A percentile compares a stretch with the other conserved stretches of the same genome.
Conservation (phyloP, 306 rosid genomes). For the Alnus glutinosa region DNA sequence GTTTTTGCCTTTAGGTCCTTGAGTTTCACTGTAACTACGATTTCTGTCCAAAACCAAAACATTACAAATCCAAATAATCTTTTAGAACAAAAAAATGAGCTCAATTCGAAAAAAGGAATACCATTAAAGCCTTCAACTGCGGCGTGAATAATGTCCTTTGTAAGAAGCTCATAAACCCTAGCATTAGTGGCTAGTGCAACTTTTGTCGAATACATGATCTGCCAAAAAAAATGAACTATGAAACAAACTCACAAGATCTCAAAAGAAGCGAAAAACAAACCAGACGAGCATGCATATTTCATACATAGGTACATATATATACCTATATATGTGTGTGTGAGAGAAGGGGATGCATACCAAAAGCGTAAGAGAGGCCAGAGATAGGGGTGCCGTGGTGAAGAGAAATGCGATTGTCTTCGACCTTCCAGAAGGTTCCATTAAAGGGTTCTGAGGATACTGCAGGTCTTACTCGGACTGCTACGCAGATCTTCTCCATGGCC, state of each 20-base stretch:
- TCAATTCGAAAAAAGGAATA: slow-evolving; percentile 21
- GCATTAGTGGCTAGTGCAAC: slow-evolving; percentile 46
- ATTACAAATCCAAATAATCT: no score
- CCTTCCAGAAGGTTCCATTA: slow-evolving; percentile 71
- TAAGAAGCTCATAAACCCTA: slow-evolving; percentile 73
- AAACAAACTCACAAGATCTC: not conserved
- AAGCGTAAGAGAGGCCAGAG: slow-evolving; percentile 71
- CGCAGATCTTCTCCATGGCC: slow-evolving; percentile 89
- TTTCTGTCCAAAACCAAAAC: not conserved
- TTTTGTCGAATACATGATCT: slow-evolving; percentile 87
- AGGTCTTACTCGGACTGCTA: slow-evolving; percentile 84
- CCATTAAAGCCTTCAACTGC: slow-evolving; percentile 93
- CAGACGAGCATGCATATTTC: not conserved
- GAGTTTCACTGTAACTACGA: not conserved
- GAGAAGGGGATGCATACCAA: slow-evolving; percentile 42
- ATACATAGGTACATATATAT: not conserved
- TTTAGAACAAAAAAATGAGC: not conserved
- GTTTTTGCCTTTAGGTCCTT: slow-evolving; percentile 6
- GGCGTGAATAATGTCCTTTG: slow-evolving; percentile 80
- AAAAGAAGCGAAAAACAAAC: not conserved
- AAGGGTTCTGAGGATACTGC: slow-evolving; percentile 42
- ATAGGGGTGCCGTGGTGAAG: slow-evolving; percentile 90
- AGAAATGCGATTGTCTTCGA: slow-evolving; percentile 83
- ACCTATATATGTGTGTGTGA: not conserved
- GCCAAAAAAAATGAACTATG: not conserved